Evolutionary conservation across 352 stramenopile genomes (phyloP).

Genomic region (Globisporangium spiculum): DNA sequence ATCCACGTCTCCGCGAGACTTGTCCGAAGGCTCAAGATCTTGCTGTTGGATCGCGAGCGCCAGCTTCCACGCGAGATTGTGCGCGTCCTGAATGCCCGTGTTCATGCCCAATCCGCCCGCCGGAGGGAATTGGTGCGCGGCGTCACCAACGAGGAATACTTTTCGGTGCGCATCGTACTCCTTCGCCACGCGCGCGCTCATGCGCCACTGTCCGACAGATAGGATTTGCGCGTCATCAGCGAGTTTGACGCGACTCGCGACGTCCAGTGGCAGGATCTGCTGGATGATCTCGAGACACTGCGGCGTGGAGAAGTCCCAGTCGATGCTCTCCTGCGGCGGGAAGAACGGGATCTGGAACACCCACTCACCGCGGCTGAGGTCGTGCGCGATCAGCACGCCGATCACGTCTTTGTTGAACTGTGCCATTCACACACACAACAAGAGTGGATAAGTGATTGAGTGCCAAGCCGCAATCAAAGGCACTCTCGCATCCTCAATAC

Average conservation of each 20-base stretch:
- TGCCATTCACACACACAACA: neutral
- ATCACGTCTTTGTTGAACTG: slow-evolving; percentile 85
- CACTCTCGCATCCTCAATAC: neutral
- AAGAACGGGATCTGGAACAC: slow-evolving; percentile 94
- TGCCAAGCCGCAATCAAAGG: neutral
- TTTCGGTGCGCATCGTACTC: slow-evolving; percentile 66
- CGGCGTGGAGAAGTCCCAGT: slow-evolving; percentile 50
- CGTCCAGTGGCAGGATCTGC: slow-evolving; percentile 37
- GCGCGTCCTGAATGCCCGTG: slow-evolving; percentile 89
- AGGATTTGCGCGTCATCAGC: slow-evolving; percentile 73
- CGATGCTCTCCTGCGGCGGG: slow-evolving; percentile 74
- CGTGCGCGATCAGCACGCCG: slow-evolving; percentile 92
- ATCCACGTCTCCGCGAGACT: slow-evolving; percentile 6
- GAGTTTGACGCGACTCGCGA: neutral
- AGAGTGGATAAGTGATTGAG: neutral
- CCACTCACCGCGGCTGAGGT: slow-evolving; percentile 86
- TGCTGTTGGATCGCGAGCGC: slow-evolving; percentile 55
- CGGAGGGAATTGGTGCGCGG: slow-evolving; percentile 91
- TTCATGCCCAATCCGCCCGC: slow-evolving; percentile 93
- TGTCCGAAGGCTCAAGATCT: neutral
- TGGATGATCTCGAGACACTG: slow-evolving; percentile 60
- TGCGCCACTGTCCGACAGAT: slow-evolving; percentile 90
- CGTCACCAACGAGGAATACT: slow-evolving; percentile 90
- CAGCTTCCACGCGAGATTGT: slow-evolving; percentile 93
- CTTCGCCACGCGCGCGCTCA: slow-evolving; percentile 90